Evolutionary conservation across 805 yeast species (phyloP), one percentile per base, ranked within the genome.

Genomic region (Candida nanaspora): DNA sequence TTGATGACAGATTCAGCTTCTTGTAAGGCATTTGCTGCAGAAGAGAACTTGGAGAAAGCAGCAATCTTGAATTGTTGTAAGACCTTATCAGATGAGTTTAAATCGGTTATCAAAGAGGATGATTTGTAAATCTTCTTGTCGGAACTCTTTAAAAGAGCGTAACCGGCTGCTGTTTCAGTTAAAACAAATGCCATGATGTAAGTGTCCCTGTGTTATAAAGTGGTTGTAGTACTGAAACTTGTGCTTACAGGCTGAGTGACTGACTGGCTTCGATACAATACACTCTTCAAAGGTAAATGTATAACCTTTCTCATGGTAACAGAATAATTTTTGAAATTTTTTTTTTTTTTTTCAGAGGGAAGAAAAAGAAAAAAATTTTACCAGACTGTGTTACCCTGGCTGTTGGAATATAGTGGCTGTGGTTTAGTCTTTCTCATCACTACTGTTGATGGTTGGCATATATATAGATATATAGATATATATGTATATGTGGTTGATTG

Each of bases 151-250:
- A 93, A 78, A 61, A 93, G 76, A 61, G 98, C 98, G 66, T 93
- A 93, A 61, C 98, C 98, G 40, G 98, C 98, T 49, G 98, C 86
- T 50, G 98, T 93, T 74, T 93, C 98, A 46, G 98, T 85, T 64
- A 91, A 79, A 60, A 91, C 88, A 76, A 72, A 85, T 48, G 93
- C 83, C 94, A 85, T 85, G 37, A 46, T 46, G 33, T 19, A 18
- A 22, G 13, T 34, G 14, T 25, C 21, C 10, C 16, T 21, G 11
- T 26, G 8, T 21, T 23, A 21, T 15, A 21, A 33, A 30, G 13
- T 7, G 9, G 27, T 22, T 18, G 11, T 10, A 33, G 20, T 19
- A 18, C n/a, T 29, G 30, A 28, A 28, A 8, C n/a, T 28, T 13
- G 11, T 14, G 30, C 30, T 28, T 28, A n/a, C n/a, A n/a, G 27